Conservation (phyloP, 2,329 filamentous ascomycete species). For the Eutypella sp. region DNA sequence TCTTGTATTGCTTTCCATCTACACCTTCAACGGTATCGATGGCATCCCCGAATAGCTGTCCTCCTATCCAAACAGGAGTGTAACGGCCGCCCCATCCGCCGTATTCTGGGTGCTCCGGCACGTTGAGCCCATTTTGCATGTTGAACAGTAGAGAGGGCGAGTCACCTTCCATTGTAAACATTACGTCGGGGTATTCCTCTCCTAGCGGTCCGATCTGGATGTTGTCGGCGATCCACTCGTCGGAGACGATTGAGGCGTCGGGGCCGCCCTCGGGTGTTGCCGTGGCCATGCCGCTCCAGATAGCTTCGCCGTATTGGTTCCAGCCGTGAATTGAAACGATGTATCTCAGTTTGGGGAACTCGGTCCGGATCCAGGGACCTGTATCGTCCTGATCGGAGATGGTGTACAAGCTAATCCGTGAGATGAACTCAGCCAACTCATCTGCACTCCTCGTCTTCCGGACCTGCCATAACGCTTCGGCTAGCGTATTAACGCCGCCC, state of each 20-base stretch:
- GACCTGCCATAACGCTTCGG: constrained; percentile 34
- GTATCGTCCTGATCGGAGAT: constrained; percentile 49
- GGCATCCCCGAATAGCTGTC: constrained; percentile 26
- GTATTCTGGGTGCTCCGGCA: constrained; percentile 40
- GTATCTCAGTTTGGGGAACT: constrained; percentile 44
- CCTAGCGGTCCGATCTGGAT: constrained; percentile 46
- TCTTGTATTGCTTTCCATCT: constrained; percentile 21
- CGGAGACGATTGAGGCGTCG: constrained; percentile 41
- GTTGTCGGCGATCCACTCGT: constrained; percentile 47
- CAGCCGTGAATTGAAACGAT: constrained; percentile 44
- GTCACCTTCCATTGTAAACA: constrained; percentile 50
- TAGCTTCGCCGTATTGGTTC: constrained; percentile 21
- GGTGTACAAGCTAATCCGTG: constrained; percentile 35
- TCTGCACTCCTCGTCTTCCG: constrained; percentile 24
- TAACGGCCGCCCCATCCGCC: constrained; percentile 49
- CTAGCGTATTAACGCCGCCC: constrained; percentile 42
- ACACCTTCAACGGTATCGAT: constrained; percentile 23
- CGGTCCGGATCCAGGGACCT: constrained; percentile 41
- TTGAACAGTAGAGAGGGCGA: constrained; percentile 46
- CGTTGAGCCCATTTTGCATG: constrained; percentile 42
- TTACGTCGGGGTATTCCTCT: constrained; percentile 38
- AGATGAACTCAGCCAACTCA: constrained; percentile 24
- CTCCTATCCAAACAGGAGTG: constrained; percentile 19
- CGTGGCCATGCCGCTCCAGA: neutral
- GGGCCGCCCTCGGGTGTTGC: constrained; percentile 32